Percentiles rank a stretch among this genome's conserved stretches.
Evolutionary conservation across 2,329 filamentous ascomycete species (phyloP).

Genomic region (Cladosporium sp.): DNA sequence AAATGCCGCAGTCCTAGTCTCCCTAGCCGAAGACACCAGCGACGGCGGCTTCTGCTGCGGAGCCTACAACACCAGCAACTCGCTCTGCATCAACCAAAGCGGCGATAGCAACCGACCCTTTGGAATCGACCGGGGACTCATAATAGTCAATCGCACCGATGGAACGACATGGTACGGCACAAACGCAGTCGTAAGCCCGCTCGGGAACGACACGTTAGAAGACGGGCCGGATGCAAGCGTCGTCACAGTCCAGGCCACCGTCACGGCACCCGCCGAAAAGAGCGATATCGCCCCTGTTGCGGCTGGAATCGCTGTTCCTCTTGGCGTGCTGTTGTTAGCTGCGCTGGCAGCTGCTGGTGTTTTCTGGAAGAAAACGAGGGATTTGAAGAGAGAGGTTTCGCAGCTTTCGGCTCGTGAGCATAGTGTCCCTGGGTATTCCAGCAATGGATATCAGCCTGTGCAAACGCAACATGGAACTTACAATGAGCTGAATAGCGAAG

Average conservation of each 20-base stretch:
- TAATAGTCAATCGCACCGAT: slow-evolving; percentile 16
- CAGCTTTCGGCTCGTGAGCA: background rate
- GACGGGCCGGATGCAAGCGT: slow-evolving; percentile 2
- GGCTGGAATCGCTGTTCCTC: slow-evolving; percentile 14
- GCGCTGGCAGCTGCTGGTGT: slow-evolving; percentile 14
- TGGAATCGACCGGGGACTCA: slow-evolving; percentile 10
- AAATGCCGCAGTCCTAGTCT: slow-evolving; percentile 11
- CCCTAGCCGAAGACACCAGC: slow-evolving; percentile 13
- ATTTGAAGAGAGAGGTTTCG: slow-evolving; percentile 23
- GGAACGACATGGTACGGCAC: slow-evolving; percentile 8
- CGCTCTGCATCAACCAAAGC: slow-evolving; percentile 8
- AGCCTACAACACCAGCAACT: slow-evolving; percentile 14
- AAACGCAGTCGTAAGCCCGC: background rate
- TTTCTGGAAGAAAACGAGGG: slow-evolving; percentile 12
- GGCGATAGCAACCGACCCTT: slow-evolving; percentile 11
- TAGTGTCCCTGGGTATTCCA: background rate
- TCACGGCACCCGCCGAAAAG: slow-evolving; percentile 1
- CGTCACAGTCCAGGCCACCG: slow-evolving; percentile 3
- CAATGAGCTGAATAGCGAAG: background rate
- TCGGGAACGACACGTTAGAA: slow-evolving; percentile 4
- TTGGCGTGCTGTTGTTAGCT: slow-evolving; percentile 16
- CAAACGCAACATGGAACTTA: background rate
- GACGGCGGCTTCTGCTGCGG: slow-evolving; percentile 18
- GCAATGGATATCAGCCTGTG: background rate
- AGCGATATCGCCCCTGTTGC: slow-evolving; percentile 12